Base-by-base conservation (phyloP, 306 rosid genomes). In the Quercus mongolica region DNA sequence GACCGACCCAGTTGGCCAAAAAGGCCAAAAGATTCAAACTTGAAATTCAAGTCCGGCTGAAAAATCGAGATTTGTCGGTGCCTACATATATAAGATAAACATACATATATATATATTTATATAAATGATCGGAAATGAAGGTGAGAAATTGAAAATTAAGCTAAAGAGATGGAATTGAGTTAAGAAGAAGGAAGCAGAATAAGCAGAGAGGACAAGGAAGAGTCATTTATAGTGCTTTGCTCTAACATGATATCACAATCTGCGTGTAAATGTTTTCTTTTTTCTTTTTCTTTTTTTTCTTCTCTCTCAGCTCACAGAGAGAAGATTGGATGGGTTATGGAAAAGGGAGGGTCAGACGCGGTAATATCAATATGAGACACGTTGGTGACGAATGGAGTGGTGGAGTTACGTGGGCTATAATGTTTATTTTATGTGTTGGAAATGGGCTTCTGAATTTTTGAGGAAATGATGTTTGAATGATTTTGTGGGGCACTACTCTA, bases 401-500 rank as follows among this genome's bases (percentile, higher is more conserved):
- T 38, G 10, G 44, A 41, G 46, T 56, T 79, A 77, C 80, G 84
- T 82, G 86, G 90, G 88, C 87, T 80, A 14, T 33, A 13, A 31
- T 17, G 54, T 11, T 41, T 41, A 41, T 8, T 41, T 41, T 41
- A 41, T 3, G 5, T 28, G 23, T 14, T 44, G 12, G 38, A n/a
- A 49, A 38, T 83, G 88, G 97, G 97, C 87, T 76, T 72, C 56
- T 35, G 15, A 28, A 56, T 18, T 13, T 0, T 1, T 41, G 46
- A 8, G 46, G 46, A 8, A 76, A 88, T 88, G 49, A 92, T 90
- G 85, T 58, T 73, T 15, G 73, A 78, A 75, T 85, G 82, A 89
- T 91, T 92, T 76, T 70, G 97, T 92, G 95, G 96, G 78, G 18
- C 26, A 17, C 69, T 14, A 18, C 26, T 68, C 74, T 19, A 79